Conservation (phyloP, 1,284 basidiomycete species). For the Ceraceosorus bombacis region DNA sequence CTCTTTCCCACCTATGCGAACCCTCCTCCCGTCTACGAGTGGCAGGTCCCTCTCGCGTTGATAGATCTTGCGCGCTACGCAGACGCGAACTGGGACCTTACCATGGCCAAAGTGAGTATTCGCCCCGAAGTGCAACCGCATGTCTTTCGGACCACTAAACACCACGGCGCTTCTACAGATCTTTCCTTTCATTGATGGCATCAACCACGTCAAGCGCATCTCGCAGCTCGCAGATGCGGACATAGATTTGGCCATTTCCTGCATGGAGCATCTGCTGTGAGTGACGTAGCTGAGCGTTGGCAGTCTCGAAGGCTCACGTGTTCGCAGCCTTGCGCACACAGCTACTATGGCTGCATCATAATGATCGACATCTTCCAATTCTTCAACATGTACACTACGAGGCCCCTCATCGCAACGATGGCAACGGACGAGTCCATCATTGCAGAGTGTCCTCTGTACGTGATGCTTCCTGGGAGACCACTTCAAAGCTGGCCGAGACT, state of each 20-base stretch:
- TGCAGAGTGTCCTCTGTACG: slow-evolving; percentile 81
- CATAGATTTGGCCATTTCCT: slow-evolving; percentile 70
- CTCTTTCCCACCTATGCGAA: slow-evolving; percentile 95
- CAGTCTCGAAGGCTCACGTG: neutral
- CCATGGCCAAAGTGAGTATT: slow-evolving; percentile 66
- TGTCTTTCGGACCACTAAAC: neutral
- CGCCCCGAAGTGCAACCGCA: slow-evolving; percentile 1
- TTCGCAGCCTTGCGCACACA: slow-evolving; percentile 38
- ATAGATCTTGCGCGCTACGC: slow-evolving; percentile 72
- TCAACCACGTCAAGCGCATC: slow-evolving; percentile 82
- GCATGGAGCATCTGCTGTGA: slow-evolving; percentile 84
- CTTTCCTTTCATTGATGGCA: slow-evolving; percentile 69
- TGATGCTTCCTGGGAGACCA: slow-evolving; percentile 62
- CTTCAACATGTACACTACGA: slow-evolving; percentile 89
- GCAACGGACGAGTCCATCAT: slow-evolving; percentile 73
- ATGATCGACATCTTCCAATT: slow-evolving; percentile 87
- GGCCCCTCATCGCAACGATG: slow-evolving; percentile 73
- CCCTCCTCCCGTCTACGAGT: slow-evolving; percentile 78
- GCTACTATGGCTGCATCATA: slow-evolving; percentile 93
- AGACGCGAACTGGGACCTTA: slow-evolving; percentile 92
- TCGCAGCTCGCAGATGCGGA: slow-evolving; percentile 88
- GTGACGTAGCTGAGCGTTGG: slow-evolving; percentile 34
- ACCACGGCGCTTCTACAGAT: slow-evolving; percentile 8
- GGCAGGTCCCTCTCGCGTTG: slow-evolving; percentile 88
- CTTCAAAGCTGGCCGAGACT: slow-evolving; percentile 53